Evolutionary conservation across 345 rosid genomes (phyloP).

Genomic region (Microcos paniculata): DNA sequence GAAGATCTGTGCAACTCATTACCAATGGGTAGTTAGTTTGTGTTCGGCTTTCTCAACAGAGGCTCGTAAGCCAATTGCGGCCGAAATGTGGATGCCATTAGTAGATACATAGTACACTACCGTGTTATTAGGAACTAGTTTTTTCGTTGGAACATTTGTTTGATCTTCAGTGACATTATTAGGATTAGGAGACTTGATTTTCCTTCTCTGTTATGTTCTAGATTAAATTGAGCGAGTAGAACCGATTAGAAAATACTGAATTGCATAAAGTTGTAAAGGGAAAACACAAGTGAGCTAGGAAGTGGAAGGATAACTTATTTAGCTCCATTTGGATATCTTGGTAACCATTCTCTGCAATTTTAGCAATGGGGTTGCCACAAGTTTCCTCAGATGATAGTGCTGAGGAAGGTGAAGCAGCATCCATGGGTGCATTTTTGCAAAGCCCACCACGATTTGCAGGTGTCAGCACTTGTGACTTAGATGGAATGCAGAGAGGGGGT

Average conservation of each 20-base stretch:
- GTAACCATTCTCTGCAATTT: constrained; percentile 9
- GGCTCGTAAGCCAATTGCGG: constrained; percentile 32
- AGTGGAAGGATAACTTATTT: constrained; percentile 22
- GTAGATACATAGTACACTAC: constrained; percentile 53
- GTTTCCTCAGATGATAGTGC: constrained; percentile 48
- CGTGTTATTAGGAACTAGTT: constrained; percentile 15
- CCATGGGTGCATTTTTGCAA: constrained; percentile 42
- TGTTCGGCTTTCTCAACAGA: constrained; percentile 36
- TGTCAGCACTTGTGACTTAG: constrained; percentile 51
- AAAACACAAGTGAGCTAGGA: constrained; percentile 14
- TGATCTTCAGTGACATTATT: constrained; percentile 3
- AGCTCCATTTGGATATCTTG: not conserved
- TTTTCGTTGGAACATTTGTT: constrained; percentile 11
- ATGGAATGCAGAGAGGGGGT: constrained; percentile 44
- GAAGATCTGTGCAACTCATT: constrained; percentile 40
- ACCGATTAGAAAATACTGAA: constrained; percentile 11
- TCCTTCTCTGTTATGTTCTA: constrained; percentile 4
- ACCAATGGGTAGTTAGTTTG: constrained; percentile 38
- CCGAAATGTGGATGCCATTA: constrained; percentile 65
- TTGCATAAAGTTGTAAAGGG: constrained; percentile 25
- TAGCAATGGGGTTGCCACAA: constrained; percentile 81
- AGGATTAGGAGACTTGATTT: constrained; percentile 19
- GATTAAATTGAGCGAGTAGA: constrained; percentile 4
- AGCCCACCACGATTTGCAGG: constrained; percentile 45
- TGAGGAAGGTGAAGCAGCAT: constrained; percentile 43